Conservation (phyloP, 2,329 filamentous ascomycete genomes). For the Fusarium devonianum region DNA sequence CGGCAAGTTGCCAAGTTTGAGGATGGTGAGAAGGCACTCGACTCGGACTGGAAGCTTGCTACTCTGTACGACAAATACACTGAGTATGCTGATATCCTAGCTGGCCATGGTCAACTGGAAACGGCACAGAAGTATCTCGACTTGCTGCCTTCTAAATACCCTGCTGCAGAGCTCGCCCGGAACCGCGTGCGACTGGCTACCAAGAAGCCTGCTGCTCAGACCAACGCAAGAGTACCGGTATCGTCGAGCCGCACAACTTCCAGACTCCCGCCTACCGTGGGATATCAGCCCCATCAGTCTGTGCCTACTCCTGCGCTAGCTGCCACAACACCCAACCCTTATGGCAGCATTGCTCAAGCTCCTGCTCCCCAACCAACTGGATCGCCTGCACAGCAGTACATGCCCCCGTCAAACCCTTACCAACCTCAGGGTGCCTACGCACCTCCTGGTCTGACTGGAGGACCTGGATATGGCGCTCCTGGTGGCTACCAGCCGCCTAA, state of each 20-base stretch:
- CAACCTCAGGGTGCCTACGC: conserved; percentile 41
- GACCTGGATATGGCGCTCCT: conserved; percentile 49
- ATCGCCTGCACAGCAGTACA: conserved; percentile 47
- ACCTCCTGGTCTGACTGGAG: conserved; percentile 37
- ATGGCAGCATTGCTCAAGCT: conserved; percentile 53
- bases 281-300: conserved; percentile 59
- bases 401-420: conserved; percentile 48
- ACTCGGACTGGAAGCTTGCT: conserved; percentile 86
- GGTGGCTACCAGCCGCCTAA: conserved; percentile 61
- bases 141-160: conserved; percentile 82
- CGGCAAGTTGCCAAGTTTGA: conserved; percentile 91
- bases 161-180: conserved; percentile 85
- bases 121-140: conserved; percentile 92
- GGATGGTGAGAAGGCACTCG: conserved; percentile 75
- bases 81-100: conserved; percentile 95
- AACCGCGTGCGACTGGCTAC: conserved; percentile 87
- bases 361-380: conserved; percentile 36
- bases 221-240: conserved; percentile 34
- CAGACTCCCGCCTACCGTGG: conserved; percentile 51
- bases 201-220: conserved; percentile 52
- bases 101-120: conserved; percentile 84
- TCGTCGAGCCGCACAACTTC: conserved; percentile 48
- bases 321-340: conserved; percentile 43
- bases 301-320: conserved; percentile 36
- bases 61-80: conserved; percentile 93